Evolutionary conservation across 768 basidiomycete species (phyloP), one percentile per base, ranked within the genome.

Genomic region (Hirschioporus abietinus): DNA sequence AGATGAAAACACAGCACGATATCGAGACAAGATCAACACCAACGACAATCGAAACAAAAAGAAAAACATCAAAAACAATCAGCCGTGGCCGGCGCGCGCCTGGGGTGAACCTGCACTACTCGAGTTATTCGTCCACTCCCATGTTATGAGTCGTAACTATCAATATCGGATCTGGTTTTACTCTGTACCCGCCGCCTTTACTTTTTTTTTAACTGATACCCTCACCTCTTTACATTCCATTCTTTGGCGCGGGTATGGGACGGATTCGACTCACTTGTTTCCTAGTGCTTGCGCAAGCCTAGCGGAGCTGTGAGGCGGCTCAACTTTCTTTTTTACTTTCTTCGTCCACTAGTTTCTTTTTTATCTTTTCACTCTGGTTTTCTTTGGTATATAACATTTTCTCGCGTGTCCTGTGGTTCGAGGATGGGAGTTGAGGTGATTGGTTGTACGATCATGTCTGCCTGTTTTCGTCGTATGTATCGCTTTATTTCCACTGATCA

Each of bases 71-170:
- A 52, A 12, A 52, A 52, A 52, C 42, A 52, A 52, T 52, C 42
- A 15, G 42, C 42, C 42, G 42, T 52, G 42, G 42, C 42, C 42
- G 42, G 42, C 42, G 42, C 42, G 42, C 42, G 42, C 42, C 42
- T 52, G 42, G 42, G 42, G 42, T 52, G 42, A 52, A 52, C 42
- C 42, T 52, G 42, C 42, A 52, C 42, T 52, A 52, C 42, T 52
- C 42, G 42, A 52, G 42, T 52, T 52, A 52, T 52, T 52, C 42
- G 42, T 52, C 42, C 42, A 52, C 42, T 52, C 42, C 42, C 42
- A 52, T 52, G 42, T 52, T 52, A 52, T 20, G 42, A 52, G 42
- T 20, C 42, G 42, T 52, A 15, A 15, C 20, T 52, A 52, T 52
- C 42, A 52, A 52, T 52, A 52, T 52, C 42, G 15, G 42, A 52